Base-by-base conservation (phyloP, 331 rosid species). In the Phaseolus coccineus region DNA sequence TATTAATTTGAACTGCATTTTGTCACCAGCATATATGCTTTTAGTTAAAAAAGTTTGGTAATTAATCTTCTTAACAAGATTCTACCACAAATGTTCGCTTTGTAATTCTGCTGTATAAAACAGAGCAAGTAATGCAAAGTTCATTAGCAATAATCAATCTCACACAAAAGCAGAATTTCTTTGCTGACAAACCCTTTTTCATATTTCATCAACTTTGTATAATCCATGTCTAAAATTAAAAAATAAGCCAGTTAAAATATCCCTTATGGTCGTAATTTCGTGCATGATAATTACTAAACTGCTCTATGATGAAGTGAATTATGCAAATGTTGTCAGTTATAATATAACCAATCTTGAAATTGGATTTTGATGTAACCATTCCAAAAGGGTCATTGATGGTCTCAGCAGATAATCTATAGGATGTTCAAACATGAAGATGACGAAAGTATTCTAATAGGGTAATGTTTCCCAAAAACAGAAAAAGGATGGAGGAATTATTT, bases 391-490 rank as follows among this genome's bases (percentile, higher is more conserved):
- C n/a, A 9, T 19, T 15, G n/a, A 2, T 28, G 1, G 8, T 2
- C 37, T n/a, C 47, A 30, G 2, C 2, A 40, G 46, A 40, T 7
- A 61, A 61, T 46, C 11, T 19, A 61, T 47, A 30, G 16, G 50
- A 63, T 31, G 28, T 64, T 51, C 31, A 63, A 50, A 48, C 27
- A 63, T 13, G 7, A 22, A 33, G 53, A 37, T 64, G 2, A 3
- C 61, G 11, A 48, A 19, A 63, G 14, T 50, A 48, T 48, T 63
- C 63, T 63, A 22, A 15, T 22, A 24, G 8, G 72, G 4, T 33
- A 19, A 65, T 63, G 25, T 22, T 48, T 64, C 37, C 73, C 80
- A 50, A 64, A 47, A 24, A 37, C 28, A n/a, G 37, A 47, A 5
- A 28, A 61, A 30, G 8, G 40, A 2, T 2, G 4, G 35, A 53